Base-by-base conservation (phyloP, 73 alveolate species). In the Uronychia binucleata region DNA sequence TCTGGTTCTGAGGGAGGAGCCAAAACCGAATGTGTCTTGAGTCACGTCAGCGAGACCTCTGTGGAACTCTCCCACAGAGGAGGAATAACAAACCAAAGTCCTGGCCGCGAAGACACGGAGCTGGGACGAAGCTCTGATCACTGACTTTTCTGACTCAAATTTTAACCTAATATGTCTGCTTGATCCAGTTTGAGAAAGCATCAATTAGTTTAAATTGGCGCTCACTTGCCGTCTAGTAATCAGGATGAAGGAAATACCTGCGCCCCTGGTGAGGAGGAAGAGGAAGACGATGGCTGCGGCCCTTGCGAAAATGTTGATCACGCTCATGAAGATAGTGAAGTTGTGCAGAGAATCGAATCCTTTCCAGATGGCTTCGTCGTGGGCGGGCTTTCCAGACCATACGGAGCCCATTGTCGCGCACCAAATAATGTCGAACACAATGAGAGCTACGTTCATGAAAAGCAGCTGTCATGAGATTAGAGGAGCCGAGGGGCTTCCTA, bases 321-420 rank as follows among this genome's bases (percentile, higher is more conserved):
- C 86, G 27, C 86, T 59, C 59, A 88, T 58, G 74, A 88, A 31
- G 81, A 88, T 81, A 26, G 94, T 88, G 67, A 82, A 35, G 19
- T 83, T 81, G 28, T 87, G 79, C 1, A 82, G 29, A 57, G 59
- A 34, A 29, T 88, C 88, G 32, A 88, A 88, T 28, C 78, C 87
- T 31, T 81, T 58, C 94, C 94, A 88, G 57, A 83, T 35, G 33
- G 79, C 84, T 78, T 88, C 90, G 67, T 88, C 80, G 59, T 81
- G 87, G 27, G 82, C 82, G 1, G 94, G 94, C 85, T 82, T 88
- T 29, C 88, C 85, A 1, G 90, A 30, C 94, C 94, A 88, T 59
- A 88, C 94, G 29, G 81, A 35, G 74, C 88, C 75, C 94, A 88
- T 88, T 13, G 94, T 88, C 0, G 78, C 30, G 67, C 89, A 81